Percentiles rank a stretch among this genome's conserved stretches.
phyloP scores from a whole-genome alignment of 2,329 filamentous ascomycete genomes.

The Alternaria angustiovoidea region DNA sequence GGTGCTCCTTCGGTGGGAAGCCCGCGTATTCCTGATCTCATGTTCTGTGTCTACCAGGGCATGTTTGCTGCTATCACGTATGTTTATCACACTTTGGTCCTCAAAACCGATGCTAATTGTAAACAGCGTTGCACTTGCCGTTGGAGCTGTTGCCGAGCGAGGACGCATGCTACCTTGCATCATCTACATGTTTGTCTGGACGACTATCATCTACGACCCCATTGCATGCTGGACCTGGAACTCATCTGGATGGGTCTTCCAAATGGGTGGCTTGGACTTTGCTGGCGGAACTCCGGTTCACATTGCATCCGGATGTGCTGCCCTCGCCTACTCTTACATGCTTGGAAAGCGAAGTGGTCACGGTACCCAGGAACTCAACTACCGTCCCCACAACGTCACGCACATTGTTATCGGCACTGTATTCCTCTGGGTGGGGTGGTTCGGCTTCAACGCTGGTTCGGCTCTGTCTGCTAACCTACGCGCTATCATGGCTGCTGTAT shows the following conservation, averaged over 20 bases:
- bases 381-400: slow-evolving; percentile 90
- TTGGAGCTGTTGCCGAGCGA: slow-evolving; percentile 85
- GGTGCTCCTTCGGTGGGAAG: slow-evolving; percentile 79
- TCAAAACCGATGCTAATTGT: slow-evolving; percentile 5
- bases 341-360: slow-evolving; percentile 85
- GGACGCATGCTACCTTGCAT: slow-evolving; percentile 88
- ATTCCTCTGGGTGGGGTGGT: slow-evolving; percentile 96
- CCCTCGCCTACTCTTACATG: slow-evolving; percentile 90
- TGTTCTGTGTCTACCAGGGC: slow-evolving; percentile 87
- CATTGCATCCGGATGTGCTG: slow-evolving; percentile 82
- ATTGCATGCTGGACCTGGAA: slow-evolving; percentile 98
- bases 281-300: slow-evolving; percentile 91
- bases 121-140: slow-evolving; percentile 77
- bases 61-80: slow-evolving; percentile 91
- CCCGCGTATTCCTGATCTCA: slow-evolving; percentile 76
- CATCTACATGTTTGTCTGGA: slow-evolving; percentile 93
- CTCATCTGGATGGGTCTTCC: slow-evolving; percentile 77
- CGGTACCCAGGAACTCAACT: slow-evolving; percentile 87
- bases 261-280: slow-evolving; percentile 84
- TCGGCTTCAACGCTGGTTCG: slow-evolving; percentile 91
- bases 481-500: slow-evolving; percentile 84
- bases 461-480: slow-evolving; percentile 83
- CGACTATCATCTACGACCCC: slow-evolving; percentile 87
- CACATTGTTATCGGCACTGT: slow-evolving; percentile 92
- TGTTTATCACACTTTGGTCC: slow-evolving; percentile 47